These are phyloP conservation scores for Ustilago esculenta DNA, from an alignment of 1,284 basidiomycete species.

Conservation along the genomic window DNA sequence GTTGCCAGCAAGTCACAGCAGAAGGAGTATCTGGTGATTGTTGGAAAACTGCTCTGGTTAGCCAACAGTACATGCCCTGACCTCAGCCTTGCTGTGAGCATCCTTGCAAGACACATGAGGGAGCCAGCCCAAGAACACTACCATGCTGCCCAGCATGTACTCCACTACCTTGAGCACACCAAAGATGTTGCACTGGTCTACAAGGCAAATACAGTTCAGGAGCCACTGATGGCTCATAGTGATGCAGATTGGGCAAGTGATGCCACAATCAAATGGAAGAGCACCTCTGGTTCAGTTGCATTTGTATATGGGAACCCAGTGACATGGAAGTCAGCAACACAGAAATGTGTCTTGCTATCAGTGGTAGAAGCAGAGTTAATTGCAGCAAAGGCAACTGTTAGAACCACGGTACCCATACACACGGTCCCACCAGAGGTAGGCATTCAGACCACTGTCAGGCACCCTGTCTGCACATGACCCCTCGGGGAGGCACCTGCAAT, in stretches of 20 bases:
- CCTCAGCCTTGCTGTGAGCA: background rate
- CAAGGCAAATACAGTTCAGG: background rate
- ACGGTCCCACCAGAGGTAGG: too few relatives aligned
- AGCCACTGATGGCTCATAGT: background rate
- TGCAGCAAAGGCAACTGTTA: too few relatives aligned
- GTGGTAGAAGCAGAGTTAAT: constrained; percentile 18
- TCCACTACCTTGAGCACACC: background rate
- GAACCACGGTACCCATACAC: too few relatives aligned
- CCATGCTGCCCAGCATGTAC: constrained; percentile 1
- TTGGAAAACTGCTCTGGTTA: background rate
- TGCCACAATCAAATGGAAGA: background rate
- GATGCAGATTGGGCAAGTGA: constrained; percentile 10
- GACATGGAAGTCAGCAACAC: constrained; percentile 7
- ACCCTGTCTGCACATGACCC: too few relatives aligned
- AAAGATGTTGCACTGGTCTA: background rate
- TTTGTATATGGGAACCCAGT: constrained; percentile 12
- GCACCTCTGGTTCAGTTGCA: constrained; percentile 5
- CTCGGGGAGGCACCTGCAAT: too few relatives aligned
- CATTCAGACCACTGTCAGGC: too few relatives aligned
- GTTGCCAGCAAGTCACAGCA: background rate
- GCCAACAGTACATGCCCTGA: background rate
- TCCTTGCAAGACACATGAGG: constrained; percentile 3
- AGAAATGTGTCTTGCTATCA: too few relatives aligned
- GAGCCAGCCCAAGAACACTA: constrained; percentile 5
- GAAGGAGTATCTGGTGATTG: background rate